Conservation (phyloP, 306 rosid genomes). For the Hippophae rhamnoides region DNA sequence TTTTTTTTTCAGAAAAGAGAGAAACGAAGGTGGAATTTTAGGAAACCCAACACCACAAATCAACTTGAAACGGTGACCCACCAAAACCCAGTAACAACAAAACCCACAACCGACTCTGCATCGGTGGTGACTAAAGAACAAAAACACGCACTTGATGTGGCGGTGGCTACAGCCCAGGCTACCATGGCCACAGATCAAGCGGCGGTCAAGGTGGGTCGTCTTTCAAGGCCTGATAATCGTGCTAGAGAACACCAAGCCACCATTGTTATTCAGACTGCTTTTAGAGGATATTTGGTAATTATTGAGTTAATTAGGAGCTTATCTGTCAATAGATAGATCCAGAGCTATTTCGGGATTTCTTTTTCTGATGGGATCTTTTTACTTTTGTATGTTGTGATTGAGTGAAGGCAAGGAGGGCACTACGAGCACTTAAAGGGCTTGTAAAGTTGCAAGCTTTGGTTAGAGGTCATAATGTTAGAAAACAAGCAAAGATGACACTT, state of each 20-base stretch:
- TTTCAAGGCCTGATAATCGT: slow-evolving; percentile 40
- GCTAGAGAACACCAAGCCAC: slow-evolving; percentile 43
- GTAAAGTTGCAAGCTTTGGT: slow-evolving; percentile 96
- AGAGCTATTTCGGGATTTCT: neutral
- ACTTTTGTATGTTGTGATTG: neutral
- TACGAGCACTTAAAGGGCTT: slow-evolving; percentile 77
- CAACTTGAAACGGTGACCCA: slow-evolving; percentile 37
- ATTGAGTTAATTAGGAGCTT: slow-evolving; percentile 13
- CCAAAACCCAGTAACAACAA: slow-evolving; percentile 20
- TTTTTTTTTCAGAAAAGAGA: slow-evolving; percentile 57
- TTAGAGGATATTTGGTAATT: slow-evolving; percentile 85
- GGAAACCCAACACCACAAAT: slow-evolving; percentile 42
- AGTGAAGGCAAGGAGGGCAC: slow-evolving; percentile 85
- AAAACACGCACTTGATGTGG: slow-evolving; percentile 63
- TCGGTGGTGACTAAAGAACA: slow-evolving; percentile 30
- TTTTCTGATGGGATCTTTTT: slow-evolving; percentile 1
- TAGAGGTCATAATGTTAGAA: slow-evolving; percentile 90
- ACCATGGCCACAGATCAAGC: slow-evolving; percentile 79
- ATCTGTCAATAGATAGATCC: neutral
- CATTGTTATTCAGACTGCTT: slow-evolving; percentile 68
- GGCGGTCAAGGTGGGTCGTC: slow-evolving; percentile 57
- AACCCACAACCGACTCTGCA: slow-evolving; percentile 8
- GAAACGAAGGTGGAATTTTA: slow-evolving; percentile 79
- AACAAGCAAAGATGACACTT: slow-evolving; percentile 93
- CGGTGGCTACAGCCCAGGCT: slow-evolving; percentile 72